Evolutionary conservation across 2,329 filamentous ascomycete genomes (phyloP), one percentile per base, ranked within the genome.

Genomic region (Aspergillus sp.): DNA sequence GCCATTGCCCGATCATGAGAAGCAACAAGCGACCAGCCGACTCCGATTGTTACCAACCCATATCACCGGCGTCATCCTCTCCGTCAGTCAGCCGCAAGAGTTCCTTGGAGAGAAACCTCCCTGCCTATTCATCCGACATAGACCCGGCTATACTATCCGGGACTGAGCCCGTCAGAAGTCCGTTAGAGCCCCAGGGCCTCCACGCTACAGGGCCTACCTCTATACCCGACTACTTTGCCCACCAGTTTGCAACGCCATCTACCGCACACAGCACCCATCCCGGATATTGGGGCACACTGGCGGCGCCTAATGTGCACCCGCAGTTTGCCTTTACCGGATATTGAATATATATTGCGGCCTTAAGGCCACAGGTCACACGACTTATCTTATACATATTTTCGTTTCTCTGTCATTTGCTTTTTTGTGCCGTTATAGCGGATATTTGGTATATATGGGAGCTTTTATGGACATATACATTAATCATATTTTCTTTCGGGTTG

Each of bases 201-300:
- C 56, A 60, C 20, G 5, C 61, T 4, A 5, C 52, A 8, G 56
- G 54, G 12, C 13, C 53, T 30, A 44, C 58, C 8, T 64, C 57
- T 27, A 46, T 65, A 17, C 54, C 63, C 17, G 60, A 62, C 6
- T 61, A 64, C n/a, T 66, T 61, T 52, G 53, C 60, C 11, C 58
- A 65, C 42, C 63, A 65, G 20, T 57, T 60, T 45, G 33, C 56
- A 4, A 7, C 51, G 22, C 57, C 56, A 20, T 19, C 59, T 34
- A 15, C 53, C 39, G 57, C 41, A 9, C 56, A 57, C 33, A 46
- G 12, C 42, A 15, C 56, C 9, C 54, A 60, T 30, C 33, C 58
- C 22, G 56, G 52, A 6, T 60, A 57, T 22, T 65, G 63, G 63
- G 56, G 55, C 22, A n/a, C 52, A 27, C 42, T 63, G 6, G 44